phyloP scores from a whole-genome alignment of 1,284 basidiomycete species.

The Thecaphora thlaspeos region DNA sequence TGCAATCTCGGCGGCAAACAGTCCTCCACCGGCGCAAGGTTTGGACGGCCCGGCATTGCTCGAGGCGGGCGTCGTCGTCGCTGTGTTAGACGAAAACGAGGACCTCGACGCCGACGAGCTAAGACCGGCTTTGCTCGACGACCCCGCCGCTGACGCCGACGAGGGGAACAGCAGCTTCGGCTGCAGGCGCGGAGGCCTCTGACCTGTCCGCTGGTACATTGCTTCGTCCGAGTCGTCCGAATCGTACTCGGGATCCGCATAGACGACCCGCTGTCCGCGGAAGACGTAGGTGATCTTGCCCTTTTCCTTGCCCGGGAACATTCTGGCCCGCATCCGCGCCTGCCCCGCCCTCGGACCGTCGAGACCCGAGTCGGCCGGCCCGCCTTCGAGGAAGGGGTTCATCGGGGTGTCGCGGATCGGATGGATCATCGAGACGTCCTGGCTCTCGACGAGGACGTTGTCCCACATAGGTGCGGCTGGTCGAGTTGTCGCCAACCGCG shows the following conservation, averaged over 20 bases:
- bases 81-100: no score
- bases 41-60: constrained; percentile 1
- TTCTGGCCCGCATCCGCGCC: constrained; percentile 19
- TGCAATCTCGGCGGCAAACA: constrained; percentile 24
- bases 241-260: constrained; percentile 41
- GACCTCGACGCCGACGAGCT: neutral
- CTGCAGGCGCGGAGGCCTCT: constrained; percentile 23
- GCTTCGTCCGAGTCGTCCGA: constrained; percentile 29
- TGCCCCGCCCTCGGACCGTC: constrained; percentile 27
- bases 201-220: neutral
- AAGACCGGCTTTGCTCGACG: neutral
- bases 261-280: constrained; percentile 39
- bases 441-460: constrained; percentile 11
- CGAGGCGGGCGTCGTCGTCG: neutral
- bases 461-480: constrained; percentile 3
- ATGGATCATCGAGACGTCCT: constrained; percentile 4
- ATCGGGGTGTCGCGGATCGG: constrained; percentile 47
- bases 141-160: neutral
- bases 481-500: constrained; percentile 8
- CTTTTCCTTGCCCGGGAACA: constrained; percentile 26
- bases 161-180: constrained; percentile 32
- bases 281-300: constrained; percentile 48
- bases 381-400: constrained; percentile 54
- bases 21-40: constrained; percentile 10
- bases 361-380: constrained; percentile 48